These are phyloP conservation scores for Clitocybe nebularis DNA, from an alignment of 1,284 basidiomycete genomes.

Conservation along the genomic window DNA sequence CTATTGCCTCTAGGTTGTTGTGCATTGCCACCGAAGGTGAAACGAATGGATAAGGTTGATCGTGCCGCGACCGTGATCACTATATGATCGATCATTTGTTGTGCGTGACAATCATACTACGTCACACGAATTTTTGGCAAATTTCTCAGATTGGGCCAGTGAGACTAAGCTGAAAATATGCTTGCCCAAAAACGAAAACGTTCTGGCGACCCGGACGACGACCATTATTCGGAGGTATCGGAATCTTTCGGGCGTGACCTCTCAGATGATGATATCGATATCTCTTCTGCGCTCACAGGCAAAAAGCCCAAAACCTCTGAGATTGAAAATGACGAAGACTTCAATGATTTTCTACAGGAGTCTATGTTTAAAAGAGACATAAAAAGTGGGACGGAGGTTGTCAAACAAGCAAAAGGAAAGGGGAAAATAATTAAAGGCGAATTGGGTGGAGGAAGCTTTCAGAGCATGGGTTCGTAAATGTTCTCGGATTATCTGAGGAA, in stretches of 20 bases:
- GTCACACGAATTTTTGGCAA: conserved; percentile 3
- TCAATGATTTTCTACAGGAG: conserved; percentile 40
- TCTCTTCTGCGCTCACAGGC: conserved; percentile 30
- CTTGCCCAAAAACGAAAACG: conserved; percentile 32
- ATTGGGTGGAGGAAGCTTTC: conserved; percentile 80
- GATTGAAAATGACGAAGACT: conserved; percentile 15
- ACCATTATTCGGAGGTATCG: conserved; percentile 21
- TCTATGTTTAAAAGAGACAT: conserved; percentile 65
- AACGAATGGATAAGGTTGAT: too few species aligned
- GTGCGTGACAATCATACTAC: conserved; percentile 3
- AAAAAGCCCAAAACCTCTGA: conserved; percentile 25
- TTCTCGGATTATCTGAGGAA: background rate
- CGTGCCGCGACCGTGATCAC: background rate
- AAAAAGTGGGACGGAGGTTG: conserved; percentile 63
- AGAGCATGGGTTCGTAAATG: conserved; percentile 73
- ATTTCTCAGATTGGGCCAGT: background rate
- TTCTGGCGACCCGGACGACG: conserved; percentile 18
- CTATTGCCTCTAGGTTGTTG: too few species aligned
- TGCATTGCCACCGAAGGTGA: too few species aligned
- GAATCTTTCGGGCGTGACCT: conserved; percentile 12
- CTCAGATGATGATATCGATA: conserved; percentile 38
- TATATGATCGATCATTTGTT: background rate
- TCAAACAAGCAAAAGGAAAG: conserved; percentile 71
- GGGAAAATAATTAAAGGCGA: conserved; percentile 64
- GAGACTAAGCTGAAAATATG: conserved; percentile 10